Conservation (phyloP, 257 asterid genomes). For the Oldenlandia corymbosa region DNA sequence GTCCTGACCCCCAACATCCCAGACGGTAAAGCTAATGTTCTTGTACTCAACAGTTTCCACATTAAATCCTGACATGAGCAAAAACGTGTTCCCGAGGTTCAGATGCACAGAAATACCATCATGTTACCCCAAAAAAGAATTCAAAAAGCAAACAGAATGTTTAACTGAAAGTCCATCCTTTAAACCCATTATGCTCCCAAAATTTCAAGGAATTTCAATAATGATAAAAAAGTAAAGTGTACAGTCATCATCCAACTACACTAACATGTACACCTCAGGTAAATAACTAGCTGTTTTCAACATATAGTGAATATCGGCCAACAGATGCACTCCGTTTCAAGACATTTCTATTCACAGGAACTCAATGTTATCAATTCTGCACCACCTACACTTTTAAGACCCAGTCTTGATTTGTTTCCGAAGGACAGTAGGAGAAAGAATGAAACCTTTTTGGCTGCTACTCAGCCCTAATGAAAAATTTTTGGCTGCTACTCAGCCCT, state of each 20-base stretch:
- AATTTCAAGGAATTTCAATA: too few relatives aligned
- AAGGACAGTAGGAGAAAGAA: not conserved
- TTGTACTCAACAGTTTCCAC: constrained; percentile 90
- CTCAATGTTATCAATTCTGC: not conserved
- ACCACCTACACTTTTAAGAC: not conserved
- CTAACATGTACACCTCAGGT: too few relatives aligned
- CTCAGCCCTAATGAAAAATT: not conserved
- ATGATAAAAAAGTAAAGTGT: too few relatives aligned
- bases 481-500: not conserved
- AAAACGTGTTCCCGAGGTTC: not conserved
- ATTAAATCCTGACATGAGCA: constrained; percentile 54
- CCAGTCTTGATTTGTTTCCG: not conserved
- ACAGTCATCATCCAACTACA: too few relatives aligned
- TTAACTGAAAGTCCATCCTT: too few relatives aligned
- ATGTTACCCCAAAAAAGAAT: not conserved
- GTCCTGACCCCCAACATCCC: constrained; percentile 97
- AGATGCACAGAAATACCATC: not conserved
- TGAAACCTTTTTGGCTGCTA: not conserved
- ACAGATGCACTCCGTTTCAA: not conserved
- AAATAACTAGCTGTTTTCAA: too few relatives aligned
- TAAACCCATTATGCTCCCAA: too few relatives aligned
- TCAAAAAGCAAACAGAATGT: too few relatives aligned
- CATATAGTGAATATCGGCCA: too few relatives aligned
- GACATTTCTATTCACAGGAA: not conserved
- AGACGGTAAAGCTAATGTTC: constrained; percentile 86